These are phyloP conservation scores for Claviceps cyperi DNA, from an alignment of 2,329 filamentous ascomycete genomes.

Conservation along the genomic window DNA sequence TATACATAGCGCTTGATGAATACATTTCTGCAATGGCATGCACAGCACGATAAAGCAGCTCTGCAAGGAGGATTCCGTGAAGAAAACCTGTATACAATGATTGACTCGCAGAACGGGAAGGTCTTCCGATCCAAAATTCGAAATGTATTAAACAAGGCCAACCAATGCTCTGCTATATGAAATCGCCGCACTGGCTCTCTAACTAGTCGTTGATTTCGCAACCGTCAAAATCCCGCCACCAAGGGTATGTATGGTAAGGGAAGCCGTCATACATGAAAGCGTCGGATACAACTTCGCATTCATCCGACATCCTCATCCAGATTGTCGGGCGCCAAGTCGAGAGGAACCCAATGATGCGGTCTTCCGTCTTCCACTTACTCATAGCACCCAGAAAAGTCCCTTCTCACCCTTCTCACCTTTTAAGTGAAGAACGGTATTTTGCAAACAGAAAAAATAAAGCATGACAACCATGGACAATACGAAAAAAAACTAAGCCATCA, in stretches of 20 bases:
- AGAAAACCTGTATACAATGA: too few relatives aligned
- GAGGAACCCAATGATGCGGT: not conserved
- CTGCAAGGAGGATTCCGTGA: too few relatives aligned
- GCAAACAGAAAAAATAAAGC: not conserved
- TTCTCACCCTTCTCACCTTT: too few relatives aligned
- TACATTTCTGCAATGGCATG: too few relatives aligned
- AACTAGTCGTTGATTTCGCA: not conserved
- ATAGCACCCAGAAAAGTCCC: not conserved
- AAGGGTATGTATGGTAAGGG: not conserved
- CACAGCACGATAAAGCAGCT: too few relatives aligned
- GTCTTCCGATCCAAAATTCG: not conserved
- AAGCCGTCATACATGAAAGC: not conserved
- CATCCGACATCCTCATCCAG: not conserved
- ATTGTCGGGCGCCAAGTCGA: not conserved
- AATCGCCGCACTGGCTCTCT: not conserved
- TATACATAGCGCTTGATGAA: too few relatives aligned
- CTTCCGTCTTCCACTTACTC: not conserved
- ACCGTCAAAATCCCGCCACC: not conserved
- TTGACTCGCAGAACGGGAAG: not conserved
- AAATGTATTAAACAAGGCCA: not conserved
- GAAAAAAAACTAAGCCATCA: not conserved
- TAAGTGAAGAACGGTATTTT: too few relatives aligned
- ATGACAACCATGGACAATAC: not conserved
- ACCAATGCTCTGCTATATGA: constrained; percentile 1
- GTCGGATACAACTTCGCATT: not conserved